Conservation (phyloP, 352 stramenopile genomes). For the Phytophthora citricola region DNA sequence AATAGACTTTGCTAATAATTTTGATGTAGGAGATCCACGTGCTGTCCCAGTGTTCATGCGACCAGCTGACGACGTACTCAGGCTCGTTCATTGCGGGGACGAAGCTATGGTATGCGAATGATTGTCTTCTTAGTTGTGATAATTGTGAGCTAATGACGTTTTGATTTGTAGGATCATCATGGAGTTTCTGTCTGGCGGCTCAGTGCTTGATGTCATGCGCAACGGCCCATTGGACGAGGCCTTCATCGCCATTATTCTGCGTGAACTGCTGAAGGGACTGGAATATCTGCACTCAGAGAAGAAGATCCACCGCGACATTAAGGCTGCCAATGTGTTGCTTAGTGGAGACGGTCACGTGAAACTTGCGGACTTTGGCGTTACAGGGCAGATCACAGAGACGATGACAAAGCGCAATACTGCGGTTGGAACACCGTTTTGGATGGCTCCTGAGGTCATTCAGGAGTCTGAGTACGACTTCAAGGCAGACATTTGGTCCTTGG, state of each 20-base stretch:
- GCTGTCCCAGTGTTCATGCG: constrained; percentile 88
- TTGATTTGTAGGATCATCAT: constrained; percentile 88
- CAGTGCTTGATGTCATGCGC: constrained; percentile 90
- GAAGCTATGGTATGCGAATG: constrained; percentile 67
- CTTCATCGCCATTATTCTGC: constrained; percentile 86
- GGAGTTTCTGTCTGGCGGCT: constrained; percentile 93
- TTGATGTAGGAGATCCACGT: constrained; percentile 87
- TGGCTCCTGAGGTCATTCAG: constrained; percentile 92
- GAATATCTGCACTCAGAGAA: constrained; percentile 85
- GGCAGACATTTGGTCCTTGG: constrained; percentile 98
- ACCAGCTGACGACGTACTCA: constrained; percentile 91
- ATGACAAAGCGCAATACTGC: constrained; percentile 98
- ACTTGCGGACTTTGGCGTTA: constrained; percentile 89
- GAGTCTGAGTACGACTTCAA: constrained; percentile 95
- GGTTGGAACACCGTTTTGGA: constrained; percentile 99
- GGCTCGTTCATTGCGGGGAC: constrained; percentile 86
- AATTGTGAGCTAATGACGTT: background rate
- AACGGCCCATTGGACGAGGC: constrained; percentile 76
- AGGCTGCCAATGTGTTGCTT: constrained; percentile 84
- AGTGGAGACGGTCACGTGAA: constrained; percentile 84
- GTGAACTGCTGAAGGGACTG: constrained; percentile 79
- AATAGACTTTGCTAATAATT: constrained; percentile 4
- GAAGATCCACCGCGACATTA: constrained; percentile 89
- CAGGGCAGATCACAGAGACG: constrained; percentile 95
- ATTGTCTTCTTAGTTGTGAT: background rate